Conservation (phyloP, 2,329 filamentous ascomycete genomes). For the Calonectria montana region DNA sequence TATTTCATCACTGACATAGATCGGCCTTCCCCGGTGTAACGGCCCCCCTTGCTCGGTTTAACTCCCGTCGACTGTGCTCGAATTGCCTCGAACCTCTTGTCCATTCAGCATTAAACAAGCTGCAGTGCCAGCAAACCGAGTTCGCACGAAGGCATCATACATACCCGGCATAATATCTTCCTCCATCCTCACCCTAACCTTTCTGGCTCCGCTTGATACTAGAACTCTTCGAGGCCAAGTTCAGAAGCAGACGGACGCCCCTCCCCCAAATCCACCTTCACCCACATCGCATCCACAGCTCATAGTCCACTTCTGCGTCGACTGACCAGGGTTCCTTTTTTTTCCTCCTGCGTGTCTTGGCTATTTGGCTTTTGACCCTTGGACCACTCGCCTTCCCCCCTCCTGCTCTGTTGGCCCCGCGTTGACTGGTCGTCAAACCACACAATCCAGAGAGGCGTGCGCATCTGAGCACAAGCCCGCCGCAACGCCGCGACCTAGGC, state of each 20-base stretch:
- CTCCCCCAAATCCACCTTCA: conserved; percentile 41
- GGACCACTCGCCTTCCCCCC: conserved; percentile 12
- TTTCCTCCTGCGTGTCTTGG: conserved; percentile 10
- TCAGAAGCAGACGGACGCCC: conserved; percentile 25
- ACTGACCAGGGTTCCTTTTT: conserved; percentile 21
- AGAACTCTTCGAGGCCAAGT: conserved; percentile 36
- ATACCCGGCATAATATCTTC: background rate
- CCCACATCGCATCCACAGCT: conserved; percentile 35
- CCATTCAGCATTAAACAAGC: background rate
- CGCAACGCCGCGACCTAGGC: conserved; percentile 42
- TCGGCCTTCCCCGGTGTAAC: conserved; percentile 39
- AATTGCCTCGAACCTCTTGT: background rate
- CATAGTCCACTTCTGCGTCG: conserved; percentile 17
- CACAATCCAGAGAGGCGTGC: conserved; percentile 35
- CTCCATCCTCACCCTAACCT: background rate
- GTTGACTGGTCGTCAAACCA: conserved; percentile 34
- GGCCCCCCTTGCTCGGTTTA: conserved; percentile 25
- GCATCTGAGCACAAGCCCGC: conserved; percentile 30
- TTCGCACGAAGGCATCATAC: background rate
- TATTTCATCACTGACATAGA: conserved; percentile 28
- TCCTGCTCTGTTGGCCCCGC: conserved; percentile 32
- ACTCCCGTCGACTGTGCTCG: conserved; percentile 3
- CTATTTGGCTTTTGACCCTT: conserved; percentile 17
- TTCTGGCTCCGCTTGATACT: conserved; percentile 32
- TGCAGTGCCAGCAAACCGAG: background rate